Evolutionary conservation across 345 rosid genomes (phyloP).

Genomic region (Eucalyptus decipiens): DNA sequence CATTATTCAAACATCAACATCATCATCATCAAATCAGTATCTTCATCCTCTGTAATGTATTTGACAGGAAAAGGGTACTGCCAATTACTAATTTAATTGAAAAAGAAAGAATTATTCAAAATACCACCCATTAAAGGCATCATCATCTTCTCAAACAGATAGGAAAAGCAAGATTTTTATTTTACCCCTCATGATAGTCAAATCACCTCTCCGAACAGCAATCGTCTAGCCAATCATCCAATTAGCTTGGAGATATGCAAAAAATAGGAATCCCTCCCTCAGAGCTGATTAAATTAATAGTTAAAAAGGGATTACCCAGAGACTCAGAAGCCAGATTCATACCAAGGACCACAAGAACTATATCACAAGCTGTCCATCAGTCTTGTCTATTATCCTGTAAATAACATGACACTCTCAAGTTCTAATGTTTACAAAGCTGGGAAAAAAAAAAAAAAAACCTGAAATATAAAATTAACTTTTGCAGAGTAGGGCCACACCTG

Average conservation of each 20-base stretch:
- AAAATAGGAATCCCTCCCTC: background rate
- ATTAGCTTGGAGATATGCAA: background rate
- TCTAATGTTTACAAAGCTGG: background rate
- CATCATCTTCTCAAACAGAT: background rate
- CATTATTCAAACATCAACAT: background rate
- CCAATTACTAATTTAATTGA: background rate
- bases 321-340: background rate
- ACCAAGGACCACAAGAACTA: background rate
- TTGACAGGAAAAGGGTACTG: background rate
- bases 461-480: background rate
- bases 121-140: background rate
- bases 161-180: background rate
- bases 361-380: background rate
- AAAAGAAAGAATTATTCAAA: background rate
- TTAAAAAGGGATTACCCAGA: background rate
- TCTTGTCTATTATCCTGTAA: background rate
- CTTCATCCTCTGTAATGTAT: background rate
- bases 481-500: background rate
- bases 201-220: background rate
- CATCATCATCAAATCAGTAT: background rate
- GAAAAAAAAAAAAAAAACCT: background rate
- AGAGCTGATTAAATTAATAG: background rate
- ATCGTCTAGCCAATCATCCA: background rate
- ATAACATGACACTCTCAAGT: background rate
- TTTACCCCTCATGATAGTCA: background rate